Percentiles rank a stretch among this genome's conserved stretches.
phyloP scores from a whole-genome alignment of 164 flowering plant genomes.

The Protea cynaroides region DNA sequence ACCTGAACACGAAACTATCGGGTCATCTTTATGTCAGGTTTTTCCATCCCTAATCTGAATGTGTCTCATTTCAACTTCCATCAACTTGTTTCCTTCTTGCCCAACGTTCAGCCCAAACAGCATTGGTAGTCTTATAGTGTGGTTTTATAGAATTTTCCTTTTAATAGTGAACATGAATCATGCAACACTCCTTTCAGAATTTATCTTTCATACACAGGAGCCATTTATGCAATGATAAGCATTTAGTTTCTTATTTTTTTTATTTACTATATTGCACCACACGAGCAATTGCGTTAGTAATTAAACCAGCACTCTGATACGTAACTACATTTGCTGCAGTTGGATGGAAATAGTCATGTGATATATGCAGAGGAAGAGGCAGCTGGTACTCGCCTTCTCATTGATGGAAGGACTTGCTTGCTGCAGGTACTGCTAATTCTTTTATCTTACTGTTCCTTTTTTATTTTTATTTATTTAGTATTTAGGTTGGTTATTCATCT shows the following conservation, averaged over 20 bases:
- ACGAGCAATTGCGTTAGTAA: neutral
- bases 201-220: neutral
- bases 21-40: too few relatives aligned
- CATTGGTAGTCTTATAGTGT: too few relatives aligned
- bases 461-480: too few relatives aligned
- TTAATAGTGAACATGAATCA: too few relatives aligned
- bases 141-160: too few relatives aligned
- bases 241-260: neutral
- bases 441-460: neutral
- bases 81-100: too few relatives aligned
- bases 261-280: neutral
- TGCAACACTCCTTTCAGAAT: neutral
- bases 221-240: neutral
- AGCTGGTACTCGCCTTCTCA: constrained; percentile 97
- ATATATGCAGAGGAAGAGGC: constrained; percentile 99
- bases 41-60: too few relatives aligned
- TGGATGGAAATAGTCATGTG: constrained; percentile 98
- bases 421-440: constrained; percentile 61
- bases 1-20: too few relatives aligned
- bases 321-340: constrained; percentile 37
- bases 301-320: neutral
- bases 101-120: too few relatives aligned
- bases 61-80: too few relatives aligned
- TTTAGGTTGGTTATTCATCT: constrained; percentile 1
- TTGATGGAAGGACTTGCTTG: constrained; percentile 99